Evolutionary conservation across 306 rosid genomes (phyloP), one percentile per base, ranked within the genome.

Genomic region (Chamaecrista fasciculata): DNA sequence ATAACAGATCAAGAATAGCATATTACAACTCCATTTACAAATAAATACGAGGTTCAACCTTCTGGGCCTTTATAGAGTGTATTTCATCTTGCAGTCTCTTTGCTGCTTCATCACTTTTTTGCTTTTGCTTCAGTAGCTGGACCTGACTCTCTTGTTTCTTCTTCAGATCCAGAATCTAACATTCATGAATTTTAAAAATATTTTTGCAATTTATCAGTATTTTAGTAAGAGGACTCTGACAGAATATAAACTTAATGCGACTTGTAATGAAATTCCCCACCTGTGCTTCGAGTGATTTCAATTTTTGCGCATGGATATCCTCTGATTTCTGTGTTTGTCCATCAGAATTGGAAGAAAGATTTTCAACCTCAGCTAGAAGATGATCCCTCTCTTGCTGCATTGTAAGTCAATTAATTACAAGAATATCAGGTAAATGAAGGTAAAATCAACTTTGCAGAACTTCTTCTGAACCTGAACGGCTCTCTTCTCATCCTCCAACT

Each of bases 71-170:
- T 78, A 95, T 95, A 71, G 84, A 89, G 47, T 95, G 99, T 77
- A 95, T 95, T 85, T 95, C 99, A 48, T 91, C 99, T 81, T 89
- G 97, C 83, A 95, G 86, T 69, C 92, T 82, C 86, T 91, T 91
- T 26, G 99, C 86, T 20, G 99, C 96, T 76, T 95, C 99, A 67
- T 95, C 99, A 83, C 99, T 91, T 71, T 95, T 95, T 80, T 95
- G 99, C 79, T 95, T 95, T 91, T 91, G 99, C 89, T 91, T 95
- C 76, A 89, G 44, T 74, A 95, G 96, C 70, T 87, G 99, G 59
- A 95, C 99, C 84, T 95, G 99, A 78, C 83, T 89, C 84, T 95
- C 99, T 78, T 95, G 99, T 80, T 91, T 95, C 89, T 89, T 95
- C 91, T 89, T 95, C 71, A 95, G 91, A 83, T 95, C 97, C 67